Conservation (phyloP, 2,329 filamentous ascomycete species). For the Colletotrichum sojae region DNA sequence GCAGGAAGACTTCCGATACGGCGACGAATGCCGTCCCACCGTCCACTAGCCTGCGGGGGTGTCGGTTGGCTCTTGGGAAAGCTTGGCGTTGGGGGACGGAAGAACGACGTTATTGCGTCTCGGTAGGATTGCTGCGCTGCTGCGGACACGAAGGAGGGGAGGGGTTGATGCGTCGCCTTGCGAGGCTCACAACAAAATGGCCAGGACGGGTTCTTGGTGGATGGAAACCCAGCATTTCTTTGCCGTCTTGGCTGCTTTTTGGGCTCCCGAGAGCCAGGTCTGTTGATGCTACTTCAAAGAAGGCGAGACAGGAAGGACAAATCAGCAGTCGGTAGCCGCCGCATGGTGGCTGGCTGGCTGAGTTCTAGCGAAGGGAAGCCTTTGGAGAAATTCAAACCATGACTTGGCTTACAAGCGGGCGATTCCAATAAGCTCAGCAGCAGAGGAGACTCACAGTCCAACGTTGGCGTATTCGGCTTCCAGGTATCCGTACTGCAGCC, state of each 20-base stretch:
- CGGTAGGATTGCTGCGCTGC: background rate
- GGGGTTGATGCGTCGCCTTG: constrained; percentile 1
- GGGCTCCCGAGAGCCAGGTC: background rate
- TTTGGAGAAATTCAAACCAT: too few relatives aligned
- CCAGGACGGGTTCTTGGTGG: background rate
- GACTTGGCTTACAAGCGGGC: background rate
- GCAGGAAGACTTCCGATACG: constrained; percentile 40
- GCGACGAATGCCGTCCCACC: constrained; percentile 23
- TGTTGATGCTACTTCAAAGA: background rate
- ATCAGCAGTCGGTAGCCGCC: background rate
- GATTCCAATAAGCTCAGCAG: background rate
- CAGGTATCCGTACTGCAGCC: background rate
- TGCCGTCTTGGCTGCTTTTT: constrained; percentile 12
- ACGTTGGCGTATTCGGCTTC: background rate
- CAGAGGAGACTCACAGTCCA: background rate
- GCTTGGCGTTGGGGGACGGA: constrained; percentile 28
- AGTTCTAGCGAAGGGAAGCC: too few relatives aligned
- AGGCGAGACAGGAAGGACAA: background rate
- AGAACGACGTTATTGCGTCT: background rate
- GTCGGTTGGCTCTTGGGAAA: constrained; percentile 28
- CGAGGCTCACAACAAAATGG: constrained; percentile 5
- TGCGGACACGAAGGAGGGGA: background rate
- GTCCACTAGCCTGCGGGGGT: constrained; percentile 28
- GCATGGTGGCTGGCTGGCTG: too few relatives aligned
- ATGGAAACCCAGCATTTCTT: background rate